A percentile compares a stretch with the other conserved stretches of the same genome.
Conservation (phyloP, 805 yeast species). For the baker's yeast (Saccharomyces cerevisiae) region DNA sequence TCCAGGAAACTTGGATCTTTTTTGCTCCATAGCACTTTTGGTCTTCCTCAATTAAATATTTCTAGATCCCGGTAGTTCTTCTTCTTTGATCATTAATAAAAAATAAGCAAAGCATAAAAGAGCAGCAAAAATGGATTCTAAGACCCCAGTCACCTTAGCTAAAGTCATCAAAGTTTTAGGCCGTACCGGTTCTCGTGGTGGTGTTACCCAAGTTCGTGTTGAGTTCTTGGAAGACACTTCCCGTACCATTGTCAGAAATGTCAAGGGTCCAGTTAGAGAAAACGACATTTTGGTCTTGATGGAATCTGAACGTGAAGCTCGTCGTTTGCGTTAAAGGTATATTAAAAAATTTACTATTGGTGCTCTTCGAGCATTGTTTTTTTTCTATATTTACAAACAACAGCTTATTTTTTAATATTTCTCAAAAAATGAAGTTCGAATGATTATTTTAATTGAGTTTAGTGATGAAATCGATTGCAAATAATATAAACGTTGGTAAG, state of each 20-base stretch:
- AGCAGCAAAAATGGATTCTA: conserved; percentile 31
- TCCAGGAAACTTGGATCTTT: not conserved
- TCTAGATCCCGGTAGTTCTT: not conserved
- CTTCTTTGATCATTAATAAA: not conserved
- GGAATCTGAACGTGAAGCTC: conserved; percentile 99
- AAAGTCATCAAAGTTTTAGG: conserved; percentile 99
- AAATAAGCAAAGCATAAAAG: not conserved
- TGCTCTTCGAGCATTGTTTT: not conserved
- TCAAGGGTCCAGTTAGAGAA: conserved; percentile 96
- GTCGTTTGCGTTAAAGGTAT: conserved; percentile 66
- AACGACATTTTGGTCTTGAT: conserved; percentile 97
- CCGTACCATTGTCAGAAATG: conserved; percentile 95
- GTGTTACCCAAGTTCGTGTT: conserved; percentile 97
- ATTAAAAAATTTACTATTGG: not conserved
- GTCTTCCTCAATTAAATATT: not conserved
- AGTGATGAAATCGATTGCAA: not conserved
- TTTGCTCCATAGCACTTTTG: not conserved
- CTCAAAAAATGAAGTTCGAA: not conserved
- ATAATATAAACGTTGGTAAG: not conserved
- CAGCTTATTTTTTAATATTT: not conserved
- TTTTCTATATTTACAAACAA: not conserved
- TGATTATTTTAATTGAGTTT: not conserved
- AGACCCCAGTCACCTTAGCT: conserved; percentile 97
- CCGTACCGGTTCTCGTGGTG: conserved; percentile 99
- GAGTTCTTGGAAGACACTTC: conserved; percentile 92